Conservation (phyloP, 2,329 filamentous ascomycete species). For the Zasmidium angulare region DNA sequence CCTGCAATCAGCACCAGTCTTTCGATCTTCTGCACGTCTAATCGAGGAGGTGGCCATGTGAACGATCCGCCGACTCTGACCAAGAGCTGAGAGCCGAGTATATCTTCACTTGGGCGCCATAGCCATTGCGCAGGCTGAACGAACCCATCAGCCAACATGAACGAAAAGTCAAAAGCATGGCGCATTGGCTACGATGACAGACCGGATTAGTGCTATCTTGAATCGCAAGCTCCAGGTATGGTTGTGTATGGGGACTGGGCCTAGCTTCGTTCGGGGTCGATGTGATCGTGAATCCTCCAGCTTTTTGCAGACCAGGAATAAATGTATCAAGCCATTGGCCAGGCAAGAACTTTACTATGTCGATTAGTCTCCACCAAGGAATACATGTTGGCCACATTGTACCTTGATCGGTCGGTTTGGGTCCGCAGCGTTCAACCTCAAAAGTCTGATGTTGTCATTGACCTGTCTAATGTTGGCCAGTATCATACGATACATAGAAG, state of each 20-base stretch:
- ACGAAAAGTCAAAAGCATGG: neutral
- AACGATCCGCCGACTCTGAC: conserved; percentile 81
- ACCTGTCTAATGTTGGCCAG: conserved; percentile 62
- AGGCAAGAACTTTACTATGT: conserved; percentile 63
- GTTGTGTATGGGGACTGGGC: conserved; percentile 25
- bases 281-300: conserved; percentile 76
- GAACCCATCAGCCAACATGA: neutral
- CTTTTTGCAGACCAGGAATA: conserved; percentile 27
- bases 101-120: conserved; percentile 58
- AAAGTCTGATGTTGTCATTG: conserved; percentile 67
- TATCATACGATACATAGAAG: conserved; percentile 62
- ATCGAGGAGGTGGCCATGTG: conserved; percentile 66
- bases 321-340: conserved; percentile 89
- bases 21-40: conserved; percentile 46
- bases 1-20: conserved; percentile 75
- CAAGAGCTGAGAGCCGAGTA: conserved; percentile 59
- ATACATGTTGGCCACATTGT: neutral
- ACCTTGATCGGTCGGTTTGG: conserved; percentile 37
- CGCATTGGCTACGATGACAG: neutral
- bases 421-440: conserved; percentile 61
- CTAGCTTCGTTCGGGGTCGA: conserved; percentile 60
- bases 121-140: neutral
- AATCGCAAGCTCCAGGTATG: conserved; percentile 75
- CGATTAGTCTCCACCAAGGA: conserved; percentile 18
- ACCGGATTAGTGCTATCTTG: conserved; percentile 67